phyloP scores from a whole-genome alignment of 306 rosid species.

The Corylus heterophylla region DNA sequence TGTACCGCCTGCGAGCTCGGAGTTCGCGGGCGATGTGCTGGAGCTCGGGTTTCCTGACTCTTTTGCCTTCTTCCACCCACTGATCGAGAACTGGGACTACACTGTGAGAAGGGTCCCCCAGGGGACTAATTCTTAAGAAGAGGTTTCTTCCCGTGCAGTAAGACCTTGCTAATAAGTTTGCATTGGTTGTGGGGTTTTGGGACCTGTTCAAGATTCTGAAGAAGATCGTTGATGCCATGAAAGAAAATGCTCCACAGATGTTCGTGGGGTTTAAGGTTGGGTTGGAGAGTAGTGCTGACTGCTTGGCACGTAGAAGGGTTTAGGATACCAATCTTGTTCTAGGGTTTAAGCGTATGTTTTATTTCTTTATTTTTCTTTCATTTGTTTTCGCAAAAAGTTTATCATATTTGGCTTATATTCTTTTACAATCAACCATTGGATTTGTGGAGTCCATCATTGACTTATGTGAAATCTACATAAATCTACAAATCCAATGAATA shows the following conservation, averaged over 20 bases:
- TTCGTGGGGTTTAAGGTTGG: background rate
- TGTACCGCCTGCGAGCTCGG: conserved; percentile 46
- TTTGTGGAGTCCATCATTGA: no score
- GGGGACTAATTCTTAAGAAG: conserved; percentile 56
- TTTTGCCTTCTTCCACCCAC: conserved; percentile 52
- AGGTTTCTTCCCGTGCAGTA: conserved; percentile 42
- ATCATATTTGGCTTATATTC: no score
- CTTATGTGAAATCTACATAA: no score
- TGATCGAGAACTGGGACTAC: conserved; percentile 54
- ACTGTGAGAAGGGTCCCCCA: conserved; percentile 60
- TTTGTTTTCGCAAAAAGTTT: no score
- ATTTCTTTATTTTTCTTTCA: background rate
- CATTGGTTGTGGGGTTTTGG: conserved; percentile 17
- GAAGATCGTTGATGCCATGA: conserved; percentile 30
- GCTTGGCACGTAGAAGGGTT: background rate
- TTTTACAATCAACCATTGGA: no score
- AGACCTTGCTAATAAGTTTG: conserved; percentile 21
- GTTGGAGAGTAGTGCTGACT: background rate
- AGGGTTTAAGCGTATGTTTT: background rate
- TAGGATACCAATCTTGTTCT: background rate
- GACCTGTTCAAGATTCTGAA: conserved; percentile 28
- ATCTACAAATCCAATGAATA: no score
- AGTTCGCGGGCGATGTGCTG: conserved; percentile 43
- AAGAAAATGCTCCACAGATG: background rate
- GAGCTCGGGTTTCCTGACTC: conserved; percentile 27